A percentile compares a stretch with the other conserved stretches of the same genome.
These are phyloP conservation scores for Trichosanthes truncata DNA, from an alignment of 306 rosid species.

Conservation along the genomic window DNA sequence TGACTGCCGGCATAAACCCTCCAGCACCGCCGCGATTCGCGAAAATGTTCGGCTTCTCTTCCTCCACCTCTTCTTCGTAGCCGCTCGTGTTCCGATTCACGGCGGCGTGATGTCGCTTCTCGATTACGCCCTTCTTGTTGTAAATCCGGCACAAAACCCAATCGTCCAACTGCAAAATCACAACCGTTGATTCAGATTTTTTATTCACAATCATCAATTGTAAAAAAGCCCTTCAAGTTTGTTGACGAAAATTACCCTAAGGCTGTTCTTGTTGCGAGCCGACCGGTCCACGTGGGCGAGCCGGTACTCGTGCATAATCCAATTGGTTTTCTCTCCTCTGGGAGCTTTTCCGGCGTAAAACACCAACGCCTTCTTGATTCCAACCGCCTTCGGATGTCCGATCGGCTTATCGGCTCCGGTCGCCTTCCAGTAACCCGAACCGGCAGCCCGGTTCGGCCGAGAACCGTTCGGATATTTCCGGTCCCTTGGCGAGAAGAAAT, in stretches of 20 bases:
- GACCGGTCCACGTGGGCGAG: slow-evolving; percentile 91
- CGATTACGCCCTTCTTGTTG: slow-evolving; percentile 71
- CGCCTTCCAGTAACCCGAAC: slow-evolving; percentile 94
- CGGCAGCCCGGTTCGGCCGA: slow-evolving; percentile 92
- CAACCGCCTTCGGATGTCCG: slow-evolving; percentile 69
- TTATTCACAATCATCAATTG: not conserved
- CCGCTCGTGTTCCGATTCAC: slow-evolving; percentile 9
- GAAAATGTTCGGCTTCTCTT: slow-evolving; percentile 46
- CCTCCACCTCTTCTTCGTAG: slow-evolving; percentile 34
- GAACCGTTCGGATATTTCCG: slow-evolving; percentile 94
- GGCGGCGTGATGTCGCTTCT: slow-evolving; percentile 24
- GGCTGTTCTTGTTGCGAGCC: slow-evolving; percentile 68
- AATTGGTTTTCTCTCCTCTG: slow-evolving; percentile 82
- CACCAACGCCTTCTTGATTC: slow-evolving; percentile 90
- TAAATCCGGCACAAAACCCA: slow-evolving; percentile 95
- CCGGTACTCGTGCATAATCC: slow-evolving; percentile 99
- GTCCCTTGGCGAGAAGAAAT: slow-evolving; percentile 80
- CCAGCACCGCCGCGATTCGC: not conserved
- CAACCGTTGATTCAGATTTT: slow-evolving; percentile 9
- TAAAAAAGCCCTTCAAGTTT: not conserved
- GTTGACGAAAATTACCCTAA: slow-evolving; percentile 46
- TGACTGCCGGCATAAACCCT: not conserved
- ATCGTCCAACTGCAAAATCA: slow-evolving; percentile 79
- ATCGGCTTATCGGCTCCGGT: slow-evolving; percentile 97
- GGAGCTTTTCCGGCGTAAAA: slow-evolving; percentile 94